phyloP scores from a whole-genome alignment of 2,329 filamentous ascomycete genomes.

The Monosporascus sp. region DNA sequence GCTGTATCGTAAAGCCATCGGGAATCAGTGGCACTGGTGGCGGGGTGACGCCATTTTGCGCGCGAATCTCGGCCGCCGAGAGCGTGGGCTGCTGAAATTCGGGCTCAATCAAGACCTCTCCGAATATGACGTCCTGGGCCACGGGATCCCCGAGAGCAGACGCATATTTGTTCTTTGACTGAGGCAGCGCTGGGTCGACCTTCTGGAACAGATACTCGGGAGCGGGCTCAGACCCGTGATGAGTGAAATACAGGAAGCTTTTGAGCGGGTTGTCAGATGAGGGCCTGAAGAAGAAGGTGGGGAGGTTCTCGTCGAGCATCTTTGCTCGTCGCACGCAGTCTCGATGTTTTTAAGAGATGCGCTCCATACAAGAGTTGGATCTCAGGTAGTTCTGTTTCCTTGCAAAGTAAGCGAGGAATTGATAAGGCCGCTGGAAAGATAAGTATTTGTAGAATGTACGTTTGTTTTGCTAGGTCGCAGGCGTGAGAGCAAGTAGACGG shows the following conservation, averaged over 20 bases:
- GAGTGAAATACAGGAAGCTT: slow-evolving; percentile 54
- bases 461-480: too few species aligned
- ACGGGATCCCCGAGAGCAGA: slow-evolving; percentile 79
- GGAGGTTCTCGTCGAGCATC: slow-evolving; percentile 95
- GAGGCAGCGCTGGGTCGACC: slow-evolving; percentile 63
- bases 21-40: slow-evolving; percentile 70
- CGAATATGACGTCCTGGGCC: slow-evolving; percentile 76
- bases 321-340: slow-evolving; percentile 10
- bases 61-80: slow-evolving; percentile 73
- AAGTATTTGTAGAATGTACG: too few species aligned
- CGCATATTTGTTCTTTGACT: slow-evolving; percentile 78
- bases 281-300: slow-evolving; percentile 56
- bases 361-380: not conserved
- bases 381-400: too few species aligned
- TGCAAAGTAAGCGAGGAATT: too few species aligned
- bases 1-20: slow-evolving; percentile 72
- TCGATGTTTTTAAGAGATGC: not conserved
- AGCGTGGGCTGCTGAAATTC: slow-evolving; percentile 81
- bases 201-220: slow-evolving; percentile 78
- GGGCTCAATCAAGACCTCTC: slow-evolving; percentile 77
- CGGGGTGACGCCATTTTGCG: slow-evolving; percentile 60
- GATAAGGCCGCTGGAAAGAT: too few species aligned
- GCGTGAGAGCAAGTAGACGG: not conserved
- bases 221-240: slow-evolving; percentile 75
- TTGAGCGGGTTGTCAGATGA: slow-evolving; percentile 48